phyloP scores from a whole-genome alignment of 2,329 filamentous ascomycete species.

The Tolypocladium nubicola region DNA sequence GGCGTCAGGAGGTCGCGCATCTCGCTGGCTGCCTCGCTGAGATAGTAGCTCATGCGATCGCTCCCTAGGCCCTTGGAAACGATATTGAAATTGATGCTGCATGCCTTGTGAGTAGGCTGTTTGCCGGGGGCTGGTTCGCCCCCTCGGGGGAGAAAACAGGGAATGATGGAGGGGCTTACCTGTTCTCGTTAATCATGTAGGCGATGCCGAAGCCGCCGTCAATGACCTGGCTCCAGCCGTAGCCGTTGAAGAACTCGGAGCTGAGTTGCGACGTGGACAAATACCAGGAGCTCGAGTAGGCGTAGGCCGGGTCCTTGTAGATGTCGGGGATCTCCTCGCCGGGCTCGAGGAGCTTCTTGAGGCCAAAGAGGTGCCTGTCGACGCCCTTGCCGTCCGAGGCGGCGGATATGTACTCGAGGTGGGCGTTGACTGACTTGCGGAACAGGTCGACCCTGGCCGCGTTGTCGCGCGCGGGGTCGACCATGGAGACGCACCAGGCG shows the following conservation, averaged over 20 bases:
- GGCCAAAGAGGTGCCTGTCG: constrained; percentile 91
- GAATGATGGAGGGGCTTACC: constrained; percentile 31
- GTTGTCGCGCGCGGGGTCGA: constrained; percentile 52
- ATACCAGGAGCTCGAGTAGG: constrained; percentile 82
- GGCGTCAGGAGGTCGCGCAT: constrained; percentile 78
- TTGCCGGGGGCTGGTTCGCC: no score
- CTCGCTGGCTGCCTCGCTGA: constrained; percentile 87
- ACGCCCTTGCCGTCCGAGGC: constrained; percentile 90
- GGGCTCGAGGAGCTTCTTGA: constrained; percentile 79
- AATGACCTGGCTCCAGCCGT: constrained; percentile 97
- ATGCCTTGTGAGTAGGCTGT: neutral
- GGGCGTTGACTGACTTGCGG: constrained; percentile 68
- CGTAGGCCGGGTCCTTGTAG: constrained; percentile 77
- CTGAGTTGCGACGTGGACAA: constrained; percentile 82
- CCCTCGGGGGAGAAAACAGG: neutral
- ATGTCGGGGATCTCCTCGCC: constrained; percentile 74
- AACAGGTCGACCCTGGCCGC: constrained; percentile 64
- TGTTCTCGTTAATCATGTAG: constrained; percentile 99
- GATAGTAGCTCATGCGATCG: constrained; percentile 88
- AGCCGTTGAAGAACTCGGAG: constrained; percentile 97
- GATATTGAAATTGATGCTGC: constrained; percentile 92
- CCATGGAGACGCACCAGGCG: constrained; percentile 81
- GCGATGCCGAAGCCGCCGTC: constrained; percentile 95
- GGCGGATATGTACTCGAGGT: constrained; percentile 83
- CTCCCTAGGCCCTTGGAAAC: constrained; percentile 87